Conservation (phyloP, 352 stramenopile genomes). For the Phytophthora citricola region DNA sequence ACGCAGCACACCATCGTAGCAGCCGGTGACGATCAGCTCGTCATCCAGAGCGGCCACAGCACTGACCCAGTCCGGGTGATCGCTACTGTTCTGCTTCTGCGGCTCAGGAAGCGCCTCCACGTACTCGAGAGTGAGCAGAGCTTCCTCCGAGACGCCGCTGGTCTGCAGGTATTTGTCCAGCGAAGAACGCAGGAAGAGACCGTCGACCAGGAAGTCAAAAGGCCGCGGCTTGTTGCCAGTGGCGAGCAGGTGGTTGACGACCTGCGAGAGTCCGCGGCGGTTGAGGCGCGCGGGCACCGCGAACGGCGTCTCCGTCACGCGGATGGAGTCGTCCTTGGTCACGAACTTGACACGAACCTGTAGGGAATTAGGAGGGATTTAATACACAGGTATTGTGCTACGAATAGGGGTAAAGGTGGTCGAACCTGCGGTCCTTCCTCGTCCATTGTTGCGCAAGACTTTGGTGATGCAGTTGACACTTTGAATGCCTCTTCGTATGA, state of each 20-base stretch:
- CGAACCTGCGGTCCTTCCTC: constrained; percentile 48
- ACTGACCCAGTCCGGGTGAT: constrained; percentile 91
- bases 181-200: constrained; percentile 75
- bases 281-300: constrained; percentile 82
- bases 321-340: constrained; percentile 87
- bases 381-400: background rate
- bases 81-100: constrained; percentile 62
- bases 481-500: constrained; percentile 31
- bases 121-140: constrained; percentile 90
- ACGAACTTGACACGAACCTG: constrained; percentile 92
- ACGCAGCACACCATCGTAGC: constrained; percentile 87
- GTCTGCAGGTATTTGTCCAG: constrained; percentile 80
- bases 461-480: constrained; percentile 18
- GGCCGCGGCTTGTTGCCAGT: constrained; percentile 56
- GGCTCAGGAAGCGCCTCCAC: constrained; percentile 83
- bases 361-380: background rate
- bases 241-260: constrained; percentile 89
- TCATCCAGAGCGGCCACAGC: constrained; percentile 54
- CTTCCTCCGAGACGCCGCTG: constrained; percentile 77
- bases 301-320: constrained; percentile 91
- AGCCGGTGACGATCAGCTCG: constrained; percentile 77
- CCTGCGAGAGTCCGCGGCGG: constrained; percentile 86
- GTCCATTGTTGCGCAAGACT: constrained; percentile 32
- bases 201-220: constrained; percentile 90
- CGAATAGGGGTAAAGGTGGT: background rate